Conservation (phyloP, 2,329 filamentous ascomycete species). For the Aspergillus latus region DNA sequence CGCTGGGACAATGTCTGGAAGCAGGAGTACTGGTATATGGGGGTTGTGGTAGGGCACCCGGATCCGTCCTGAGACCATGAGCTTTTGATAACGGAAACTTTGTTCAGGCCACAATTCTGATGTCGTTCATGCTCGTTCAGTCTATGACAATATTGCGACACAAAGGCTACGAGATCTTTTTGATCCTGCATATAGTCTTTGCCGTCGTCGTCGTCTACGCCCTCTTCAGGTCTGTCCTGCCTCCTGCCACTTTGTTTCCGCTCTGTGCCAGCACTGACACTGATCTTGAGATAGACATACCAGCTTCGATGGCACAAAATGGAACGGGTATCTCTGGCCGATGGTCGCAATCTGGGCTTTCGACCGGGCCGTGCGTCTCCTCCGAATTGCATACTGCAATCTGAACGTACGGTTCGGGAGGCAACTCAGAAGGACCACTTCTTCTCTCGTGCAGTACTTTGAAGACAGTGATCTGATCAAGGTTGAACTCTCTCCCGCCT, state of each 20-base stretch:
- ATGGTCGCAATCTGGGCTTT: conserved; percentile 49
- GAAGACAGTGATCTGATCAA: neutral
- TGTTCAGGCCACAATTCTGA: neutral
- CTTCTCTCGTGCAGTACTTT: neutral
- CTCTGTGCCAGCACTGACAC: neutral
- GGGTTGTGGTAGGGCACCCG: conserved; percentile 23
- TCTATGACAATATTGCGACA: conserved; percentile 3
- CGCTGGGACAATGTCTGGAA: neutral
- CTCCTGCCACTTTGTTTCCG: neutral
- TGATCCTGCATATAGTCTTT: conserved; percentile 40
- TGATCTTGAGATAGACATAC: conserved; percentile 37
- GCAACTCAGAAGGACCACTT: neutral
- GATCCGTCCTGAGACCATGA: too few relatives aligned
- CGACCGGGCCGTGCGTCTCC: conserved; percentile 36
- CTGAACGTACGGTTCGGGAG: conserved; percentile 23
- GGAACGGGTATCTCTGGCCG: conserved; percentile 50
- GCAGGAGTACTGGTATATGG: conserved; percentile 16
- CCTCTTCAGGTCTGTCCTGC: conserved; percentile 19
- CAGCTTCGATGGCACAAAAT: conserved; percentile 46
- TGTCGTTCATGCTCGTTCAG: neutral
- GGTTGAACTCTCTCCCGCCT: neutral
- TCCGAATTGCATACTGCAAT: conserved; percentile 44
- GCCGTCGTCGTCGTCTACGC: conserved; percentile 42
- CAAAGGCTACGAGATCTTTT: conserved; percentile 45
- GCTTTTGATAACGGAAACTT: neutral